Evolutionary conservation across 2,329 filamentous ascomycete genomes (phyloP).

Genomic region (Exophiala calicioides): DNA sequence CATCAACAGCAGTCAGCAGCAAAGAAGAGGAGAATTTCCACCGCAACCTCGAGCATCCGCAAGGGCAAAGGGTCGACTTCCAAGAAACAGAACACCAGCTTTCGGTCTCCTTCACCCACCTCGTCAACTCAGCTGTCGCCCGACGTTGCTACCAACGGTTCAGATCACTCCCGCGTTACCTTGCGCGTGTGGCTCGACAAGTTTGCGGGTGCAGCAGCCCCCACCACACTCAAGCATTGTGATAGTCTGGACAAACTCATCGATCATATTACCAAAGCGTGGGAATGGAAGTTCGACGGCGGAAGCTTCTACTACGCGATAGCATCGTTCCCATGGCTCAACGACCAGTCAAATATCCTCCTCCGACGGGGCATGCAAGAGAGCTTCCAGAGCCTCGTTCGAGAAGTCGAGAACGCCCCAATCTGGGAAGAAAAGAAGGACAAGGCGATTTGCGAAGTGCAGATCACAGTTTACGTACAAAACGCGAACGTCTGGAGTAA

Average conservation of each 20-base stretch:
- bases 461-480: slow-evolving; percentile 20
- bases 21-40: slow-evolving; percentile 9
- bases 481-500: neutral
- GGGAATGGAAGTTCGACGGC: slow-evolving; percentile 24
- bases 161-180: slow-evolving; percentile 8
- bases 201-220: slow-evolving; percentile 14
- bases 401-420: slow-evolving; percentile 21
- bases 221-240: slow-evolving; percentile 13
- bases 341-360: slow-evolving; percentile 19
- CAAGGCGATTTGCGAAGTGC: slow-evolving; percentile 14
- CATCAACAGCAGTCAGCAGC: slow-evolving; percentile 2
- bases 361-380: slow-evolving; percentile 17
- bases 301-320: slow-evolving; percentile 16
- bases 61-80: slow-evolving; percentile 4
- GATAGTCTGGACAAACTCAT: slow-evolving; percentile 18
- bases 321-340: slow-evolving; percentile 26
- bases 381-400: slow-evolving; percentile 24
- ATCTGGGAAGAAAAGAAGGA: slow-evolving; percentile 19
- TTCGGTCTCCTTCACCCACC: neutral
- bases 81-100: neutral
- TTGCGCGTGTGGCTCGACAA: slow-evolving; percentile 19
- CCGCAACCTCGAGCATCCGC: slow-evolving; percentile 2
- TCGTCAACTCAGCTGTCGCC: neutral
- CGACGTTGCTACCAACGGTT: neutral
- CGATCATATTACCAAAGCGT: slow-evolving; percentile 16